Base-by-base conservation (phyloP, 768 basidiomycete species). In the Termitomyces sp. region DNA sequence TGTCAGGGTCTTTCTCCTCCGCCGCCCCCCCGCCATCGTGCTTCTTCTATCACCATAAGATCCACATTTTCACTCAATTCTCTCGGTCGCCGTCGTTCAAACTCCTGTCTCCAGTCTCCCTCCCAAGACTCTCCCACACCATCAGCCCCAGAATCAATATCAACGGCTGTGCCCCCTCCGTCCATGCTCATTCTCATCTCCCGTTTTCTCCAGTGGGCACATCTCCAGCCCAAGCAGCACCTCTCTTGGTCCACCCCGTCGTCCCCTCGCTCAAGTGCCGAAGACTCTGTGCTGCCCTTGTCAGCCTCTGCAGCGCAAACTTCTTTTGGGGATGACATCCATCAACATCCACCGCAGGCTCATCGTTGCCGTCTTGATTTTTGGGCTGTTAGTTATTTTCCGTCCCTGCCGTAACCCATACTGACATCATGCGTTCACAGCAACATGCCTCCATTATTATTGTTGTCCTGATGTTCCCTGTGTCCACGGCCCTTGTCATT, bases 401-500 rank as follows among this genome's bases (percentile, higher is more conserved):
- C 33, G 39, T 55, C 36, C 13, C n/a, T 58, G 52, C 33, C 47
- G 51, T 57, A 54, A 55, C 16, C 6, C 30, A 8, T 57, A 39
- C 60, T 61, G 54, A 64, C 58, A 59, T 30, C 55, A 46, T 53
- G 55, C 60, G 34, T 52, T 57, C 39, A 46, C 51, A 64, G 63
- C 46, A 61, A 44, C 63, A 64, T 36, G 55, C 58, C 18, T 57
- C 63, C 8, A 64, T 64, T 24, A 47, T 61, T 49, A 41, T 79
- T 54, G 78, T 81, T 56, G 67, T 83, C 58, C 68, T 85, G 4
- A 79, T 86, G 58, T 76, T 85, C 33, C 85, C 89, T 22, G 70
- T 89, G 33, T 80, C 91, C n/a, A 83, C 89, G 34, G 84, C 83
- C 51, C 74, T 91, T 57, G 81, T 88, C 39, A 70, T 88, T 45